Percentiles rank a stretch among this genome's conserved stretches.
These are phyloP conservation scores for Magnaporthiopsis poae DNA, from an alignment of 2,329 filamentous ascomycete species.

Conservation along the genomic window DNA sequence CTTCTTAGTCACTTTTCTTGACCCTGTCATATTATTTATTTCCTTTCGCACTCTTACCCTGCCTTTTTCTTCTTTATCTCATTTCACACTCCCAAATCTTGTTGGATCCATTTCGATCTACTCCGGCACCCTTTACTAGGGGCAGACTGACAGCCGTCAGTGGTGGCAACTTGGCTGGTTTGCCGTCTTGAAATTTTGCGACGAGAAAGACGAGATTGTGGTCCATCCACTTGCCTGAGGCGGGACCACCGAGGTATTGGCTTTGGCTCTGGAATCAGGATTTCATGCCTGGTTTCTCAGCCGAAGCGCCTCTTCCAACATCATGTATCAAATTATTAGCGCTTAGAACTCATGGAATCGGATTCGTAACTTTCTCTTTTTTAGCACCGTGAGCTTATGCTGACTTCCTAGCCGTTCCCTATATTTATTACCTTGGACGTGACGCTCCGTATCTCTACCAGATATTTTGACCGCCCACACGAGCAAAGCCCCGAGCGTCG, in stretches of 20 bases:
- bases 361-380: not conserved
- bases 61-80: not conserved
- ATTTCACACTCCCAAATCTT: not conserved
- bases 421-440: too few relatives aligned
- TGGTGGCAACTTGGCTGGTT: not conserved
- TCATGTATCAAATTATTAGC: not conserved
- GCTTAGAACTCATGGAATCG: not conserved
- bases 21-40: conserved; percentile 1
- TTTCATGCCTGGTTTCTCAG: not conserved
- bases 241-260: not conserved
- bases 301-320: not conserved
- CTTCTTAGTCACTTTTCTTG: not conserved
- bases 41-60: not conserved
- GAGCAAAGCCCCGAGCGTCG: too few relatives aligned
- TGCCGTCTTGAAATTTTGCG: not conserved
- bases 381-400: not conserved
- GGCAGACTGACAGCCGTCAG: not conserved
- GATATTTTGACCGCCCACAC: too few relatives aligned
- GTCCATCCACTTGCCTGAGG: not conserved
- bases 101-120: not conserved
- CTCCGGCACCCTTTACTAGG: not conserved
- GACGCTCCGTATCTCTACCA: too few relatives aligned
- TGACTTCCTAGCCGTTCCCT: not conserved
- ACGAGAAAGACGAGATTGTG: not conserved
- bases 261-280: not conserved